Base-by-base conservation (phyloP, 352 stramenopile genomes). In the Pythium inflatum region DNA sequence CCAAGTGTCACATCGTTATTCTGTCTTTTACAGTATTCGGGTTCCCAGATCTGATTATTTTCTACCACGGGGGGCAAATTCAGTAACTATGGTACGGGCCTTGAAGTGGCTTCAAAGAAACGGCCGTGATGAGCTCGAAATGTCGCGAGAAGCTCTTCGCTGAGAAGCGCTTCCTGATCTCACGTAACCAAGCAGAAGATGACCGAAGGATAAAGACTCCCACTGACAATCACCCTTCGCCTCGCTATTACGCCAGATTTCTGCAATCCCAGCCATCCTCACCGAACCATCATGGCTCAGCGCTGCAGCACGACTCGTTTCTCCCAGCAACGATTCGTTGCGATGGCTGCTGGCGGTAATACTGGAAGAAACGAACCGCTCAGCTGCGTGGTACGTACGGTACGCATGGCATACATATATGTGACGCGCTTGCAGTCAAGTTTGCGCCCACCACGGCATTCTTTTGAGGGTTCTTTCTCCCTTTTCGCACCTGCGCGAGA, bases 101-200 rank as follows among this genome's bases (percentile, higher is more conserved):
- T 68, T 69, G 53, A 74, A 70, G 67, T 70, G 64, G 56, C 61
- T 70, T 70, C 64, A 74, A 67, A 59, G 55, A 74, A 71, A 71
- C 53, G 68, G 61, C 34, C 16, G 46, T 2, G 40, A 64, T 53
- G 33, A 46, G 25, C 22, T 45, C 16, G 53, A 58, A 24, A 62
- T 63, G 62, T 64, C 56, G 49, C 56, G 13, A 38, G 41, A 38
- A 36, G 36, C 22, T 62, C 34, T 31, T 27, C 41, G 40, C 22
- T n/a, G 34, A 55, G 56, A 64, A 65, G 33, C 22, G 31, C 24
- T 51, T 25, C n/a, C n/a, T n/a, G n/a, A n/a, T n/a, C n/a, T n/a
- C n/a, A n/a, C n/a, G n/a, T n/a, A n/a, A n/a, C n/a, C n/a, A n/a
- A n/a, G n/a, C n/a, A n/a, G n/a, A n/a, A n/a, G 36, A 43, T 43